Evolutionary conservation across 192 early-diverging fungal species (phyloP).

Genomic region (Spizellomyces punctatus): DNA sequence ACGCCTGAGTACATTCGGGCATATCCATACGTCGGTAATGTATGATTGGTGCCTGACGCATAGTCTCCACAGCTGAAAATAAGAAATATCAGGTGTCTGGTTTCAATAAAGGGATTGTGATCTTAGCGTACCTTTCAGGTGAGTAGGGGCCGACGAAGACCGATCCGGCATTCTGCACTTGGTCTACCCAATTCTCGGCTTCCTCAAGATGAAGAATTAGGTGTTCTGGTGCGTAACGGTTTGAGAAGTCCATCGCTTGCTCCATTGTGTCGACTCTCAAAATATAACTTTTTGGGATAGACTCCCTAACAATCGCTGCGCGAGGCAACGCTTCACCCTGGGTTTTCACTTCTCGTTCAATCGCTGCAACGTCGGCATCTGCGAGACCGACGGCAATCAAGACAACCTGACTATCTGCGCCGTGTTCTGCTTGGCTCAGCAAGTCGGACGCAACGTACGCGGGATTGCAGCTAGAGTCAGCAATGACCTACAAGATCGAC

Average conservation of each 20-base stretch:
- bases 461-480: conserved; percentile 81
- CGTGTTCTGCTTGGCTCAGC: conserved; percentile 97
- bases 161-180: conserved; percentile 88
- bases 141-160: conserved; percentile 97
- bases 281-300: conserved; percentile 84
- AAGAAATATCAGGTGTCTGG: neutral
- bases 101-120: neutral
- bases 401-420: conserved; percentile 93
- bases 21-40: conserved; percentile 98
- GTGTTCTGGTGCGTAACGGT: conserved; percentile 97
- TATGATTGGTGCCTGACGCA: conserved; percentile 99
- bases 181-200: conserved; percentile 63
- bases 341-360: conserved; percentile 76
- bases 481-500: conserved; percentile 64
- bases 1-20: conserved; percentile 98
- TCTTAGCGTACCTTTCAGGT: conserved; percentile 75
- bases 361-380: conserved; percentile 66
- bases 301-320: conserved; percentile 82
- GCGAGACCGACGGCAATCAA: conserved; percentile 81
- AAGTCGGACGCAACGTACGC: conserved; percentile 95
- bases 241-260: conserved; percentile 89
- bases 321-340: conserved; percentile 88
- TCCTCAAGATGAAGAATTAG: conserved; percentile 90
- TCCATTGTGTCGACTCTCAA: conserved; percentile 69
- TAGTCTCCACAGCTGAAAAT: conserved; percentile 90